Conservation (phyloP, 129 eudicot species). For the Tagetes erecta region DNA sequence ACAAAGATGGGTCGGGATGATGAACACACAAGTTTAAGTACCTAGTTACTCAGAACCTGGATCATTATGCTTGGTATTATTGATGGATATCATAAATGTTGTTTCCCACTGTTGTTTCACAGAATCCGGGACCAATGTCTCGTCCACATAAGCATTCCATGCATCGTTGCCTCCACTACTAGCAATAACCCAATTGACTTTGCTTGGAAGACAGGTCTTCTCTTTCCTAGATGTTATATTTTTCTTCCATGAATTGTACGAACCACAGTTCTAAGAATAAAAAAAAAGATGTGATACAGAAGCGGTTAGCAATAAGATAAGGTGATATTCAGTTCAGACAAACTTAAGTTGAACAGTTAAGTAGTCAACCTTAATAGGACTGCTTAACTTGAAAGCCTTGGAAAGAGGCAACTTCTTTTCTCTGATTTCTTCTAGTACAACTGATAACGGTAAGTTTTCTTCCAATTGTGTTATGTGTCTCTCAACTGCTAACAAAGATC, state of each 20-base stretch:
- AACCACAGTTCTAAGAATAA: slow-evolving; percentile 42
- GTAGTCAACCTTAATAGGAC: slow-evolving; percentile 47
- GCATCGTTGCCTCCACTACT: slow-evolving; percentile 54
- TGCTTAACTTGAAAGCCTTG: slow-evolving; percentile 53
- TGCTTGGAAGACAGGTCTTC: slow-evolving; percentile 48
- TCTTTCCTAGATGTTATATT: slow-evolving; percentile 29
- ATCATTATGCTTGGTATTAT: slow-evolving; percentile 27
- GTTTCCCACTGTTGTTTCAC: slow-evolving; percentile 76
- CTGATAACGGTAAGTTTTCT: slow-evolving; percentile 48
- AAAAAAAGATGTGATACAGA: slow-evolving; percentile 13
- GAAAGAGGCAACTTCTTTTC: slow-evolving; percentile 56
- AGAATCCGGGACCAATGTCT: slow-evolving; percentile 55
- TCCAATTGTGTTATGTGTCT: slow-evolving; percentile 50
- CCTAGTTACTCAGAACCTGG: slow-evolving; percentile 37
- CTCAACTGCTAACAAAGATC: slow-evolving; percentile 62
- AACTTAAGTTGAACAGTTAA: slow-evolving; percentile 13
- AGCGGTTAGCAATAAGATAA: slow-evolving; percentile 1
- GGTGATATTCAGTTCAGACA: background rate
- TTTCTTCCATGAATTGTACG: slow-evolving; percentile 48
- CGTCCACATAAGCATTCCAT: slow-evolving; percentile 73
- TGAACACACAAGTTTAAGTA: slow-evolving; percentile 15
- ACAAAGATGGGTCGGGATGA: background rate
- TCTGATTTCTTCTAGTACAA: slow-evolving; percentile 49
- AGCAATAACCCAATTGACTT: slow-evolving; percentile 77
- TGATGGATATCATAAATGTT: slow-evolving; percentile 55